phyloP scores from a whole-genome alignment of 1,284 basidiomycete species.

The Amylostereum chailletii region DNA sequence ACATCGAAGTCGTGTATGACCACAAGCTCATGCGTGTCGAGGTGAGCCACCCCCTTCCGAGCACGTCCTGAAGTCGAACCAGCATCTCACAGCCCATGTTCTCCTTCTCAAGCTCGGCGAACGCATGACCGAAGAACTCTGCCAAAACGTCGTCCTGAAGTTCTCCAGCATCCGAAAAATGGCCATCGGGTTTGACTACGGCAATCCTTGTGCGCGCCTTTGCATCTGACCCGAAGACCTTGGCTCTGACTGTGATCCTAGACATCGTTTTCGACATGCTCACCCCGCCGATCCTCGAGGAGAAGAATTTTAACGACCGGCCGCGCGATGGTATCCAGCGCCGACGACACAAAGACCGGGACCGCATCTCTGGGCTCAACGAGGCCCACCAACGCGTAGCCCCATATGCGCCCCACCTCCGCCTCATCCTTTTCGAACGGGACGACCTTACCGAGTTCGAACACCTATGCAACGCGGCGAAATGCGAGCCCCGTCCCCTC shows the following conservation, averaged over 20 bases:
- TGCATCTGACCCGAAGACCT: slow-evolving; percentile 2
- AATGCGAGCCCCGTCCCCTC: slow-evolving; percentile 9
- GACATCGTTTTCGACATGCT: slow-evolving; percentile 50
- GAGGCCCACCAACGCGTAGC: slow-evolving; percentile 40
- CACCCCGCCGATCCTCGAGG: slow-evolving; percentile 46
- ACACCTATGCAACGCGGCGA: slow-evolving; percentile 4
- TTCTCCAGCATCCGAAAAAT: slow-evolving; percentile 49
- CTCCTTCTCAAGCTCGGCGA: slow-evolving; percentile 37
- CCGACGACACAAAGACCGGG: slow-evolving; percentile 26
- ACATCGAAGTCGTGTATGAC: slow-evolving; percentile 50
- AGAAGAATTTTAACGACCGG: slow-evolving; percentile 35
- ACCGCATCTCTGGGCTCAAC: slow-evolving; percentile 44
- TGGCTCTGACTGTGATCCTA: slow-evolving; percentile 15
- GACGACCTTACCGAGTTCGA: slow-evolving; percentile 24
- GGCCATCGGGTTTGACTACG: slow-evolving; percentile 41
- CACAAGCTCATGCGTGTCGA: slow-evolving; percentile 50
- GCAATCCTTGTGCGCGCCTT: slow-evolving; percentile 22
- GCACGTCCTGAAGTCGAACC: background rate
- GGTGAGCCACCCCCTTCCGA: slow-evolving; percentile 24
- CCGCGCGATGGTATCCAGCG: slow-evolving; percentile 3
- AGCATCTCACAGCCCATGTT: background rate
- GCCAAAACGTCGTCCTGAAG: slow-evolving; percentile 35
- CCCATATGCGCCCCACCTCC: slow-evolving; percentile 52
- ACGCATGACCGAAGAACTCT: slow-evolving; percentile 31
- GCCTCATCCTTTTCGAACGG: slow-evolving; percentile 35